phyloP scores from a whole-genome alignment of 352 stramenopile genomes.

The Phytophthora fragariaefolia region DNA sequence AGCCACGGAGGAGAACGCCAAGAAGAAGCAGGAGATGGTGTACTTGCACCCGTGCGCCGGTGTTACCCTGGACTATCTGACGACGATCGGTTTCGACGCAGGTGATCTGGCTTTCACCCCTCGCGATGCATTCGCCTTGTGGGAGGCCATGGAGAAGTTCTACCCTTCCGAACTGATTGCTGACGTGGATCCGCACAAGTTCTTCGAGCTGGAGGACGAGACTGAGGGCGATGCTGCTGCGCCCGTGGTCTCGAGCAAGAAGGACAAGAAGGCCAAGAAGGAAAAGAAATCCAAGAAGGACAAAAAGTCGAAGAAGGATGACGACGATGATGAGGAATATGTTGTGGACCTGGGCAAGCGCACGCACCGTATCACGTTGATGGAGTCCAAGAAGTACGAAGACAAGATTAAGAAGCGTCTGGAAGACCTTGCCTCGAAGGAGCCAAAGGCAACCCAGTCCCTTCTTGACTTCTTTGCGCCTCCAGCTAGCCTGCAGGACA shows the following conservation, averaged over 20 bases:
- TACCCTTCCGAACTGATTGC: slow-evolving; percentile 83
- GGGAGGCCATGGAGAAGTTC: slow-evolving; percentile 88
- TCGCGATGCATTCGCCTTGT: slow-evolving; percentile 96
- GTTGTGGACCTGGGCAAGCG: slow-evolving; percentile 78
- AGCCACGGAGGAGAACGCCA: slow-evolving; percentile 36
- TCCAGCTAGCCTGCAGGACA: slow-evolving; percentile 66
- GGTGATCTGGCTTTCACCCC: slow-evolving; percentile 95
- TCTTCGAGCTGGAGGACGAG: slow-evolving; percentile 86
- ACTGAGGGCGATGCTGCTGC: slow-evolving; percentile 23
- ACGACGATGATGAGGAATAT: slow-evolving; percentile 68
- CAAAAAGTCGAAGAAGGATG: slow-evolving; percentile 66
- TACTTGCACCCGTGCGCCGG: slow-evolving; percentile 83
- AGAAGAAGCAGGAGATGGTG: slow-evolving; percentile 75
- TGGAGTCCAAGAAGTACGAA: slow-evolving; percentile 98
- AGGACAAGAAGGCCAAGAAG: slow-evolving; percentile 54
- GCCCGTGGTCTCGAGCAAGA: slow-evolving; percentile 49
- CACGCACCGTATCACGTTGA: slow-evolving; percentile 95
- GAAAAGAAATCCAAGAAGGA: slow-evolving; percentile 76
- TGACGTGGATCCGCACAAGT: slow-evolving; percentile 95
- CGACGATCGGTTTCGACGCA: slow-evolving; percentile 81
- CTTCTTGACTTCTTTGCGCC: slow-evolving; percentile 87
- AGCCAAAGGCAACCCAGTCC: slow-evolving; percentile 88
- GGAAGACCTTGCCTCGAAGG: slow-evolving; percentile 85
- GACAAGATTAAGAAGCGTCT: slow-evolving; percentile 95
- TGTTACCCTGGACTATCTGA: slow-evolving; percentile 87